Conservation (phyloP, 331 rosid species). For the Malus hybrid region DNA sequence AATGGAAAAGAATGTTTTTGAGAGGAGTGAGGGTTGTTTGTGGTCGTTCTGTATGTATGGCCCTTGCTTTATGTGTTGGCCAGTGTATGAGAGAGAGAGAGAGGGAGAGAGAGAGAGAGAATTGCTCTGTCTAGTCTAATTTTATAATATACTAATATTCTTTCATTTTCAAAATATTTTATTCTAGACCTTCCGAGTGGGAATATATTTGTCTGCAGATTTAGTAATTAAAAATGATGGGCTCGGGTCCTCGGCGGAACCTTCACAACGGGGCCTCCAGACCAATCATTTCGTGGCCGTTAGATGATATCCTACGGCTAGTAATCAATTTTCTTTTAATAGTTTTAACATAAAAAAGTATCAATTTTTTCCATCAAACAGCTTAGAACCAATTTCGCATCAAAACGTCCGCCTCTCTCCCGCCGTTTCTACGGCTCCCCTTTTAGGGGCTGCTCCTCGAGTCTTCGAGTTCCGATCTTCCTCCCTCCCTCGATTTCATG, state of each 20-base stretch:
- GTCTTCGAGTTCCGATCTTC: no score
- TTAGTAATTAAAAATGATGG: conserved; percentile 9
- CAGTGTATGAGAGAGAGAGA: conserved; percentile 5
- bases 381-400: no score
- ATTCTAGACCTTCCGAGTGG: conserved; percentile 2
- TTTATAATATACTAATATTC: conserved; percentile 1
- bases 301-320: background rate
- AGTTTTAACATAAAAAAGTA: no score
- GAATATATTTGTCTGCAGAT: conserved; percentile 28
- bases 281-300: no score
- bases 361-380: no score
- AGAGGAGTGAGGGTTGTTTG: conserved; percentile 14
- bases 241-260: background rate
- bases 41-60: conserved; percentile 36
- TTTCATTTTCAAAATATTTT: conserved; percentile 9
- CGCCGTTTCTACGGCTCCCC: no score
- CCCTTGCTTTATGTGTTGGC: conserved; percentile 29
- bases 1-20: conserved; percentile 23
- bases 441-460: no score
- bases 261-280: background rate
- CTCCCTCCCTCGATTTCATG: no score
- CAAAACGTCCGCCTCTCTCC: no score
- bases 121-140: no score
- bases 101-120: background rate
- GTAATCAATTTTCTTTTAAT: background rate